A percentile compares a stretch with the other conserved stretches of the same genome.
Conservation (phyloP, 73 alveolate species). For the Breviolum minutum region DNA sequence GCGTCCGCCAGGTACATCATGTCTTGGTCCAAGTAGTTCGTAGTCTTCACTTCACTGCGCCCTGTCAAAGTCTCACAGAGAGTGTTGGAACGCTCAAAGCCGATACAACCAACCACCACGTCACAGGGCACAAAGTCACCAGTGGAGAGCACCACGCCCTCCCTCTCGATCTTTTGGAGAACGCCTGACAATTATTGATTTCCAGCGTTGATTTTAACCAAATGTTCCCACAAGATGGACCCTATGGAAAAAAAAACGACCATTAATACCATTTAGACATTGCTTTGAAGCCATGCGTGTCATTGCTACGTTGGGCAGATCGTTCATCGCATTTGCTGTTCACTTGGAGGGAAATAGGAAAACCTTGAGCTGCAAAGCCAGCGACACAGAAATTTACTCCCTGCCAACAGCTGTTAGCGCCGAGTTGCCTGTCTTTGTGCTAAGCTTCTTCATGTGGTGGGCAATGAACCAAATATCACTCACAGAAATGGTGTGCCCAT, state of each 20-base stretch:
- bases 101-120: slow-evolving; percentile 63
- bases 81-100: slow-evolving; percentile 37
- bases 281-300: not conserved
- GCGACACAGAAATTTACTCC: too few relatives aligned
- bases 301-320: not conserved
- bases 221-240: too few relatives aligned
- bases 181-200: not conserved
- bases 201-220: not conserved
- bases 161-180: not conserved
- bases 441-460: slow-evolving; percentile 53
- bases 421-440: not conserved
- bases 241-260: not conserved
- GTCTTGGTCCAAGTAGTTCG: slow-evolving; percentile 49
- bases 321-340: not conserved
- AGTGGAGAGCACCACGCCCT: slow-evolving; percentile 15
- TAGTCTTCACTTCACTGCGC: slow-evolving; percentile 37
- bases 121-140: slow-evolving; percentile 49
- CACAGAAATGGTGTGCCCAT: slow-evolving; percentile 78
- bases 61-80: slow-evolving; percentile 51
- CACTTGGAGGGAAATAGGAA: too few relatives aligned
- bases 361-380: not conserved
- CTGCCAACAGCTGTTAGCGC: not conserved
- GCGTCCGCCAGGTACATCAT: slow-evolving; percentile 71
- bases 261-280: too few relatives aligned
- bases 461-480: slow-evolving; percentile 61